Base-by-base conservation (phyloP, 106 monocot species). In the Dendrobium chrysotoxum region DNA sequence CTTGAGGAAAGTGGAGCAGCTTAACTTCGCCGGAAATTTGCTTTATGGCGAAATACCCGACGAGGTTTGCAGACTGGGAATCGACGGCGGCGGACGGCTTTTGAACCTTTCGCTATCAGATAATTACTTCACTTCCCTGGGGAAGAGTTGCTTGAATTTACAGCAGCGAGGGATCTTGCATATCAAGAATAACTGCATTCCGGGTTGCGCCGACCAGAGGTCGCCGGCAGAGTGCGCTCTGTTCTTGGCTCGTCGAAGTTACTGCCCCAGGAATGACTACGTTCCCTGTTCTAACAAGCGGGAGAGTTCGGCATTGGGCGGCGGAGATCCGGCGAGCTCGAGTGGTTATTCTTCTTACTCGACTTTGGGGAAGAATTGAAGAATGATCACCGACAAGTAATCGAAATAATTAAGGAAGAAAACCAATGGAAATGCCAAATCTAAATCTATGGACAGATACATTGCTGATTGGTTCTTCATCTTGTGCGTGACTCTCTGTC, bases 51-150 rank as follows among this genome's bases (percentile, higher is more conserved):
- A 85, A 79, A 73, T 93, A 15, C 88, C 88, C 8, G 46, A 70
- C 75, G 84, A 81, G 79, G 75, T 90, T 54, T 85, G 86, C 4
- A 39, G 57, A 40, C 80, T 93, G 18, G 70, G 31, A 31, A 17
- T 61, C n/a, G 77, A 35, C 40, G 80, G 83, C 26, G 40, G 83
- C 46, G 81, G 76, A 28, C 54, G 70, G 21, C 80, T 92, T 57
- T 45, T 45, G 78, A 92, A 90, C 80, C 79, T 92, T 30, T 85
- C 89, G 21, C 83, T 82, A 38, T 88, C 92, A 16, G 73, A 77
- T 72, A 92, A 92, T 80, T 92, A 86, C 90, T 90, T 92, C 83
- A 83, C 88, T 4, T 86, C 79, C 21, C 61, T 84, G 70, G 79
- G 87, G 40, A 80, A 79, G 10, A 53, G 73, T 64, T 92, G 92